Conservation (phyloP, 2,329 filamentous ascomycete species). For the Hypomyces rosellus region DNA sequence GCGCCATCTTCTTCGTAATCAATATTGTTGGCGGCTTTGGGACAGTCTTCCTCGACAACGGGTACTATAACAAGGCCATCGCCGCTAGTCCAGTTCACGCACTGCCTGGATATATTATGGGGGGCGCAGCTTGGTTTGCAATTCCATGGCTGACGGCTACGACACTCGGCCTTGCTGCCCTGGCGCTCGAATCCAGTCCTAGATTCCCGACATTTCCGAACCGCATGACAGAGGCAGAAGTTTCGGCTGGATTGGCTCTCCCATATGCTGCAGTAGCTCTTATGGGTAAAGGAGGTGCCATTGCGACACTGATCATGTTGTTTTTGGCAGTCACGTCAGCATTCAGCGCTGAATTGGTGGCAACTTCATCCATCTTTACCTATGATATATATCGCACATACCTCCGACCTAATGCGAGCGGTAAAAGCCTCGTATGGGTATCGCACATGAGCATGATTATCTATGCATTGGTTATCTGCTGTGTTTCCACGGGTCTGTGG, state of each 20-base stretch:
- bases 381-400: slow-evolving; percentile 88
- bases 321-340: slow-evolving; percentile 90
- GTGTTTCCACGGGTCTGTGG: slow-evolving; percentile 67
- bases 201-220: slow-evolving; percentile 66
- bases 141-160: slow-evolving; percentile 88
- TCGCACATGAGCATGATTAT: slow-evolving; percentile 63
- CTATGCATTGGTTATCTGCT: slow-evolving; percentile 72
- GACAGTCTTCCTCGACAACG: slow-evolving; percentile 80
- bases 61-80: slow-evolving; percentile 92
- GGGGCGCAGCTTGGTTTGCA: slow-evolving; percentile 84
- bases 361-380: slow-evolving; percentile 78
- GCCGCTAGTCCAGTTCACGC: slow-evolving; percentile 80
- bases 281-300: slow-evolving; percentile 74
- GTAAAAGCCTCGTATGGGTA: slow-evolving; percentile 72
- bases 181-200: slow-evolving; percentile 70
- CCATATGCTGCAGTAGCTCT: slow-evolving; percentile 81
- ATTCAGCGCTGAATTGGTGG: slow-evolving; percentile 76
- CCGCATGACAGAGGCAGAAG: slow-evolving; percentile 66
- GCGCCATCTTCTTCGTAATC: slow-evolving; percentile 86
- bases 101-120: slow-evolving; percentile 81
- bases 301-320: slow-evolving; percentile 70
- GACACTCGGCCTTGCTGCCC: slow-evolving; percentile 76
- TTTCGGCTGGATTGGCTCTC: slow-evolving; percentile 75
- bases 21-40: slow-evolving; percentile 79
- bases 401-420: slow-evolving; percentile 69